Evolutionary conservation across 768 basidiomycete species (phyloP).

Genomic region (Rhizopogon roseolus): DNA sequence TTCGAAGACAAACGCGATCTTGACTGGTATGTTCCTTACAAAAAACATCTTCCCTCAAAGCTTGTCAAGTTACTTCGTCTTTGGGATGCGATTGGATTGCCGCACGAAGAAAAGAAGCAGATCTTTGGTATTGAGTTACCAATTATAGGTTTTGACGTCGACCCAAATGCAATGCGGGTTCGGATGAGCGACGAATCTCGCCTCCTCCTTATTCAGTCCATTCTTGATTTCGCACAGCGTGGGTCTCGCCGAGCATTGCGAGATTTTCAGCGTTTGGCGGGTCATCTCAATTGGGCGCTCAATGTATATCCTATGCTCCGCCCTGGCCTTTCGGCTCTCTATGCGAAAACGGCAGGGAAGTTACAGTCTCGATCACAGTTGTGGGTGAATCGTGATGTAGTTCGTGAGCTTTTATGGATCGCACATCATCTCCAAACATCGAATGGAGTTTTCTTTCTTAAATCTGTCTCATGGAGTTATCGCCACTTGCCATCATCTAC

Average conservation of each 20-base stretch:
- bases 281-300: slow-evolving; percentile 35
- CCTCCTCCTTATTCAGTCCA: slow-evolving; percentile 7
- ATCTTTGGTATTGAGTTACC: slow-evolving; percentile 16
- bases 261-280: slow-evolving; percentile 28
- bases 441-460: slow-evolving; percentile 19
- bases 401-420: slow-evolving; percentile 23
- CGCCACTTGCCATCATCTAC: background rate
- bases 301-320: slow-evolving; percentile 34
- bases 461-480: slow-evolving; percentile 10
- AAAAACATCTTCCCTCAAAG: background rate
- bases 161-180: slow-evolving; percentile 21
- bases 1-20: background rate
- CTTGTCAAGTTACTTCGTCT: slow-evolving; percentile 16
- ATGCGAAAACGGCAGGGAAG: slow-evolving; percentile 30
- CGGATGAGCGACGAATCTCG: slow-evolving; percentile 12
- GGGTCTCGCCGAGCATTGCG: background rate
- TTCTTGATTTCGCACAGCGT: slow-evolving; percentile 9
- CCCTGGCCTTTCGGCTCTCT: slow-evolving; percentile 28
- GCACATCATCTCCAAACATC: slow-evolving; percentile 13
- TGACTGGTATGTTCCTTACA: background rate
- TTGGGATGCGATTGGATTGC: slow-evolving; percentile 25
- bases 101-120: slow-evolving; percentile 29
- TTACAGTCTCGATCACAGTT: background rate
- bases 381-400: slow-evolving; percentile 5
- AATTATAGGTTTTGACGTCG: slow-evolving; percentile 34